phyloP scores from a whole-genome alignment of 2,329 filamentous ascomycete genomes.

The Tympanopsis confertula region DNA sequence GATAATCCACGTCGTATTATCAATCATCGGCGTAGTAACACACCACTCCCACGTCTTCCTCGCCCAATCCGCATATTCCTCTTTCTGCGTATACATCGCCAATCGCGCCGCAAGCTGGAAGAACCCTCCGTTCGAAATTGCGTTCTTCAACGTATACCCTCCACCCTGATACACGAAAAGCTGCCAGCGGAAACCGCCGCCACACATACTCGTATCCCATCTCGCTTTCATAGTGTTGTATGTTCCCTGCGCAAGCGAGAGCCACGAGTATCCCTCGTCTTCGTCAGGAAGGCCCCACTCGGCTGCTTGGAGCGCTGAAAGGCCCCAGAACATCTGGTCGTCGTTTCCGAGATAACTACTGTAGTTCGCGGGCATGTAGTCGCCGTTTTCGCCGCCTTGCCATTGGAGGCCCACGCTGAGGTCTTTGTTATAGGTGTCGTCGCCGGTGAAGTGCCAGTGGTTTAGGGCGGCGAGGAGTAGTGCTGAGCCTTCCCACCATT shows the following conservation, averaged over 20 bases:
- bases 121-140: slow-evolving; percentile 22
- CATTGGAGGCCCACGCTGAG: neutral
- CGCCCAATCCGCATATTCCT: slow-evolving; percentile 45
- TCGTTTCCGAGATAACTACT: slow-evolving; percentile 25
- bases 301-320: slow-evolving; percentile 31
- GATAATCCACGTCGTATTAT: neutral
- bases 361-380: slow-evolving; percentile 22
- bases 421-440: neutral
- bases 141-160: slow-evolving; percentile 44
- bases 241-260: slow-evolving; percentile 36
- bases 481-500: slow-evolving; percentile 22
- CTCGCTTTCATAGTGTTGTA: slow-evolving; percentile 41
- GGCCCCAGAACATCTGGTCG: slow-evolving; percentile 36
- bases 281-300: slow-evolving; percentile 28
- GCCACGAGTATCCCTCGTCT: slow-evolving; percentile 26
- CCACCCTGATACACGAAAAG: slow-evolving; percentile 42
- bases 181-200: slow-evolving; percentile 47
- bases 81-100: slow-evolving; percentile 42
- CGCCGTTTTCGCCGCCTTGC: slow-evolving; percentile 10
- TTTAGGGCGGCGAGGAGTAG: slow-evolving; percentile 12
- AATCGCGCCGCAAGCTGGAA: slow-evolving; percentile 33
- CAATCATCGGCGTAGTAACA: slow-evolving; percentile 7
- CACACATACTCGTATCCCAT: slow-evolving; percentile 37
- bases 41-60: slow-evolving; percentile 38
- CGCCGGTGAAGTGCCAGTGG: slow-evolving; percentile 2